phyloP scores from a whole-genome alignment of 2,329 filamentous ascomycete species.

The Ceratocystis harringtonii region DNA sequence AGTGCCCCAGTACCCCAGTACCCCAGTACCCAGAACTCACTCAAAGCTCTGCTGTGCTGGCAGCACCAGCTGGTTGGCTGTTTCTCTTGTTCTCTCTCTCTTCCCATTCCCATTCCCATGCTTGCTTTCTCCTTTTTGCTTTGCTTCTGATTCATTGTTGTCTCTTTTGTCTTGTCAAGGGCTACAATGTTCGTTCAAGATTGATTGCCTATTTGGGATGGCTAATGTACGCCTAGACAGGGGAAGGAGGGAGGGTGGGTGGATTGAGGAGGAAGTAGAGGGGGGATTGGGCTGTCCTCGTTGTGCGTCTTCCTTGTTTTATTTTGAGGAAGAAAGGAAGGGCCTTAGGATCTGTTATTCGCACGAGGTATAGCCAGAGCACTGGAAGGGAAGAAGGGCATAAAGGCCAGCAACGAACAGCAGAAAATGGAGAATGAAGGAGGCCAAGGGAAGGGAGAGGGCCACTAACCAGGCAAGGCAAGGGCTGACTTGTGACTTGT shows the following conservation, averaged over 20 bases:
- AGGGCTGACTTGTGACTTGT: too few relatives aligned
- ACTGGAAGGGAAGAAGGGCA: neutral
- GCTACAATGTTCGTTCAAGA: constrained; percentile 7
- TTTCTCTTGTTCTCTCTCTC: neutral
- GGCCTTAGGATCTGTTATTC: neutral
- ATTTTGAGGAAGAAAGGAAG: neutral
- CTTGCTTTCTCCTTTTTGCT: neutral
- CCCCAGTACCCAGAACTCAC: too few relatives aligned
- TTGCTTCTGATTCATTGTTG: neutral
- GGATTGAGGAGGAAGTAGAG: neutral
- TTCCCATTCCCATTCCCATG: neutral
- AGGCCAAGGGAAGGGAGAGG: neutral
- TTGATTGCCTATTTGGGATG: constrained; percentile 12
- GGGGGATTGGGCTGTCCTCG: neutral
- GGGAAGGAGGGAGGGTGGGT: neutral
- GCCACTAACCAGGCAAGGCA: neutral
- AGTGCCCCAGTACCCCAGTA: too few relatives aligned
- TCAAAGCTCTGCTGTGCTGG: too few relatives aligned
- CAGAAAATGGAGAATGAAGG: neutral
- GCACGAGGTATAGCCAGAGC: neutral
- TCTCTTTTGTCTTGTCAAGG: constrained; percentile 4
- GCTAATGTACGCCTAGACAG: neutral
- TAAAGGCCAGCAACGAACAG: neutral
- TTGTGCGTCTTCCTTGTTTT: neutral
- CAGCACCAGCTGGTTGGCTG: neutral